Evolutionary conservation across 306 rosid species (phyloP), one percentile per base, ranked within the genome.

Genomic region (Sicyos baderoa): DNA sequence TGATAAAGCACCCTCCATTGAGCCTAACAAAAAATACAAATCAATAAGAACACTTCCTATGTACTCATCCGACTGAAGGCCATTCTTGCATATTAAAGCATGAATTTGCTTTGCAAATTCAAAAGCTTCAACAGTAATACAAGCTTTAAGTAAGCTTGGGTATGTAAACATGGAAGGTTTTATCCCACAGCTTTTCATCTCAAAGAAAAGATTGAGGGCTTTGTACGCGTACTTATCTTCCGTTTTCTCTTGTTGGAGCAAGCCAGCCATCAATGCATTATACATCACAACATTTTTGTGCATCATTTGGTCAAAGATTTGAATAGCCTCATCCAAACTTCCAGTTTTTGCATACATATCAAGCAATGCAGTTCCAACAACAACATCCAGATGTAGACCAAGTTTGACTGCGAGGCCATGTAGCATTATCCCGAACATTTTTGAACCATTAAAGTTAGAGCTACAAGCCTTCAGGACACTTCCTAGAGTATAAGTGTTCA

Each of bases 311-410:
- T 76, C 76, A 67, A 84, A 84, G 49, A 86, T 70, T 63, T 54
- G 74, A 71, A 76, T 50, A 0, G 88, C 86, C 55, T 69, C 82
- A 16, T 11, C 50, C 71, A 86, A 76, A 75, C 72, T 63, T 12
- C 72, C 85, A 0, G 69, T 76, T 73, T 86, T 86, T n/a, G 85
- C 86, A 82, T 82, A 83, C 88, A 83, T 84, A 77, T 78, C 84
- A 55, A 86, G 83, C 68, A 86, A 84, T 54, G 85, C 81, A 42
- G 88, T 84, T 48, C 76, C 82, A 52, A 82, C 81, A 50, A 86
- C 83, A 59, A 82, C 72, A 61, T 82, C 78, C 25, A 42, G 60
- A 76, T 78, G 79, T 77, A 86, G 78, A 54, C 85, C 81, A 54
- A 74, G 71, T 73, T 80, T 86, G 65, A 82, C 40, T 0, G 67